Base-by-base conservation (phyloP, 2,329 filamentous ascomycete species). In the Trematosphaeria pertusa region DNA sequence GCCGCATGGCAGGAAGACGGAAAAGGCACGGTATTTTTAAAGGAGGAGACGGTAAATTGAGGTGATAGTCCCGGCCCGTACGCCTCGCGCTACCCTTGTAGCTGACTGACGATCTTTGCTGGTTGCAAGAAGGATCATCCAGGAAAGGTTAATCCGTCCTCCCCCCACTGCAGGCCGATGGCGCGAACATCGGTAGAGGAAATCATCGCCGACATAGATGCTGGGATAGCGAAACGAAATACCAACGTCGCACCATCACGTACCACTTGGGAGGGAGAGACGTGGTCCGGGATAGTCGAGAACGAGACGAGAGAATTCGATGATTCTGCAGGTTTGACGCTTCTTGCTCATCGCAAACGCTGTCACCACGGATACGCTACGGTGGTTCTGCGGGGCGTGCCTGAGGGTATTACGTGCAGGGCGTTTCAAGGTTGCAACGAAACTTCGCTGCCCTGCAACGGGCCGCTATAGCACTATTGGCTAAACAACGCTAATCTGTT, bases 21-120 rank as follows among this genome's bases (percentile, higher is more conserved):
- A 8, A 18, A 22, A 24, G 37, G 40, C 39, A 24, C 20, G 34
- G 14, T 32, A 41, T 37, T 31, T 15, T 32, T 32, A 14, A 42
- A 40, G 21, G 24, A 28, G 8, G 24, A 31, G 30, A 12, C 22
- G 35, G 37, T 35, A 14, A 28, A 31, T 12, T 18, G 34, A 33
- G 17, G n/a, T 33, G 42, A 33, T 26, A 35, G 33, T 21, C 19
- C 11, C 30, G 38, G 19, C 30, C 45, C 31, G 21, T 38, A 26
- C 33, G 15, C 34, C 21, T 7, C 46, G 28, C 33, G 37, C 37
- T 26, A 28, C 9, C 33, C 38, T 32, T 37, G 20, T 12, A 15
- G 26, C 33, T 19, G 19, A 30, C 22, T 15, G 45, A 33, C 22
- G 45, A 48, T 48, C 45, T 38, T 48, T 38, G 8, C 45, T 38